These are phyloP conservation scores for Andrographis paniculata DNA, from an alignment of 305 asterid genomes.

Conservation along the genomic window DNA sequence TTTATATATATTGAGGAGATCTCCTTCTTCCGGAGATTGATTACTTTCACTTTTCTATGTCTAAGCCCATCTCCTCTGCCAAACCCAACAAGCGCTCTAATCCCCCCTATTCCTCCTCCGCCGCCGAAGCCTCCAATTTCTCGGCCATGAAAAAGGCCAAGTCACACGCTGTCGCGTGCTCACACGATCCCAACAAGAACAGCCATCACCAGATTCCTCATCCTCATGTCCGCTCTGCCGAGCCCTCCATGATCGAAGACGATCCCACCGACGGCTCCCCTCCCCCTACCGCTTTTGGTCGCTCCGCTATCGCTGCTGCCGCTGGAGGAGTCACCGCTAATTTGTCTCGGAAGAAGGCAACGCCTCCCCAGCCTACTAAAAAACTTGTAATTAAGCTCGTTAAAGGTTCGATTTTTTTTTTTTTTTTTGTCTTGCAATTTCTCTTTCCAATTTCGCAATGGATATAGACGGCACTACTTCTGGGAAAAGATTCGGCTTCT, in stretches of 20 bases:
- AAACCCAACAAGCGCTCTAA: slow-evolving; percentile 49
- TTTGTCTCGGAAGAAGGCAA: slow-evolving; percentile 60
- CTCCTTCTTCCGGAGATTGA: slow-evolving; percentile 27
- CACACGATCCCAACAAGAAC: slow-evolving; percentile 35
- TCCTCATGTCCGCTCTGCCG: slow-evolving; percentile 46
- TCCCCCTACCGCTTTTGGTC: slow-evolving; percentile 32
- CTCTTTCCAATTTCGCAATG: slow-evolving; percentile 7
- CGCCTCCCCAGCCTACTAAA: slow-evolving; percentile 61
- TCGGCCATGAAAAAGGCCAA: slow-evolving; percentile 61
- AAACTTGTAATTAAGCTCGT: slow-evolving; percentile 59
- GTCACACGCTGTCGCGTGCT: slow-evolving; percentile 43
- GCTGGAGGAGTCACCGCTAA: slow-evolving; percentile 51
- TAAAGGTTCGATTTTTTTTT: slow-evolving; percentile 32
- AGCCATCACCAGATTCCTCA: slow-evolving; percentile 33
- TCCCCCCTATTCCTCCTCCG: slow-evolving; percentile 24
- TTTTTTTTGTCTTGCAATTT: neutral
- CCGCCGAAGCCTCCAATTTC: slow-evolving; percentile 26
- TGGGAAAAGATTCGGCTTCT: slow-evolving; percentile 10
- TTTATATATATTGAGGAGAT: too few relatives aligned
- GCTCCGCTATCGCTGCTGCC: slow-evolving; percentile 26
- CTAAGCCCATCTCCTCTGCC: slow-evolving; percentile 44
- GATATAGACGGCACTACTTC: slow-evolving; percentile 7
- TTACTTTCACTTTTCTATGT: slow-evolving; percentile 48
- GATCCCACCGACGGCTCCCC: slow-evolving; percentile 43
- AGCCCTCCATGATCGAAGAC: slow-evolving; percentile 44